A percentile compares a stretch with the other conserved stretches of the same genome.
phyloP scores from a whole-genome alignment of 2,329 filamentous ascomycete genomes.

The Colletotrichum sp. region DNA sequence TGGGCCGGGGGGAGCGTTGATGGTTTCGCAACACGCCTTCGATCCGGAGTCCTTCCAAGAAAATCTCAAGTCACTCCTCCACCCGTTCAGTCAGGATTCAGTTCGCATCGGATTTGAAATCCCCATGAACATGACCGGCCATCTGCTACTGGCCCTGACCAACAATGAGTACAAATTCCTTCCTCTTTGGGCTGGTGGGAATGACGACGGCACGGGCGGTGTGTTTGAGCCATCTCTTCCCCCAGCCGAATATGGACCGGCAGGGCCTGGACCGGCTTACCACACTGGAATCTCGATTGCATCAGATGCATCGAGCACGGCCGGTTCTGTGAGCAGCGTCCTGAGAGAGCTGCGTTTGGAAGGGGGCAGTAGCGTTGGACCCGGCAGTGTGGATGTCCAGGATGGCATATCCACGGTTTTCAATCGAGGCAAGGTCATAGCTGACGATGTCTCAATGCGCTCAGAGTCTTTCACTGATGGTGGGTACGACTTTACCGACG shows the following conservation, averaged over 20 bases:
- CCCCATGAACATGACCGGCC: slow-evolving; percentile 39
- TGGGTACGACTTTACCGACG: slow-evolving; percentile 36
- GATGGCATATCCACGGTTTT: slow-evolving; percentile 43
- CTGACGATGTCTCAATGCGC: slow-evolving; percentile 33
- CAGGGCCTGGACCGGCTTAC: slow-evolving; percentile 50
- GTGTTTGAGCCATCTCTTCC: slow-evolving; percentile 49
- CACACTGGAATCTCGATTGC: slow-evolving; percentile 47
- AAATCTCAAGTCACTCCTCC: not conserved
- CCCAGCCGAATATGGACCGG: slow-evolving; percentile 46
- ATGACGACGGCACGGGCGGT: slow-evolving; percentile 55
- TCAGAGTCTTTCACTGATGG: slow-evolving; percentile 40
- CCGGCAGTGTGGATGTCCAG: slow-evolving; percentile 39
- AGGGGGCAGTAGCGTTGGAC: slow-evolving; percentile 36
- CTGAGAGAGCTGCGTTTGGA: slow-evolving; percentile 36
- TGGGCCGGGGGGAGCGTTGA: not conserved
- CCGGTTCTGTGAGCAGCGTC: slow-evolving; percentile 38
- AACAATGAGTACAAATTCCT: slow-evolving; percentile 65
- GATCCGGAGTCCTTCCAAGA: not conserved
- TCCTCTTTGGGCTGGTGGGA: slow-evolving; percentile 67
- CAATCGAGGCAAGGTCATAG: slow-evolving; percentile 32
- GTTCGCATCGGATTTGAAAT: slow-evolving; percentile 33
- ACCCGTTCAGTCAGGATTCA: slow-evolving; percentile 23
- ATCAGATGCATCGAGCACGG: slow-evolving; percentile 35
- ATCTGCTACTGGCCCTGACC: slow-evolving; percentile 56
- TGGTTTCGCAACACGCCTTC: slow-evolving; percentile 4